phyloP scores from a whole-genome alignment of 495 filamentous ascomycete genomes.

The Penicillium verhagenii region DNA sequence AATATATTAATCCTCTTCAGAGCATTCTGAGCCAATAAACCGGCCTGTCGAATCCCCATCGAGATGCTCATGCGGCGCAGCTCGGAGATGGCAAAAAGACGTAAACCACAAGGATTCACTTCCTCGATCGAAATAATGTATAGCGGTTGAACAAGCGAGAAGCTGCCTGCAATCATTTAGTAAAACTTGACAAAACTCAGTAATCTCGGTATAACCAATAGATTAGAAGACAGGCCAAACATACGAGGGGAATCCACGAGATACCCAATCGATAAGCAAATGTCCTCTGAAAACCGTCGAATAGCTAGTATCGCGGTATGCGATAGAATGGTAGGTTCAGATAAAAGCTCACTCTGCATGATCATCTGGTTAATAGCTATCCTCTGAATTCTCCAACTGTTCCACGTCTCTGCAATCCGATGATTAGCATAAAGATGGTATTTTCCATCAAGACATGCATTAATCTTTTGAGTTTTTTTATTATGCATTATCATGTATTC shows the following conservation, averaged over 20 bases:
- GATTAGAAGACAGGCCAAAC: not conserved
- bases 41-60: not conserved
- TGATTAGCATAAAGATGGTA: not conserved
- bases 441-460: not conserved
- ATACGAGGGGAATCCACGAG: not conserved
- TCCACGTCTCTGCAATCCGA: not conserved
- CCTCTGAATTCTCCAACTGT: not conserved
- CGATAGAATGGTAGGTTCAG: not conserved
- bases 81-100: not conserved
- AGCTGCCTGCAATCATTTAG: not conserved
- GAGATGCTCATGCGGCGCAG: not conserved
- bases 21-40: not conserved
- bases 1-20: not conserved
- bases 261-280: not conserved
- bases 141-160: not conserved
- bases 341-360: not conserved
- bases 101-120: not conserved
- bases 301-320: not conserved
- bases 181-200: not conserved
- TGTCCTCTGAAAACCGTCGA: not conserved
- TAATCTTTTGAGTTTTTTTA: not conserved
- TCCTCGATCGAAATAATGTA: not conserved
- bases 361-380: too few relatives aligned
- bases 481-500: not conserved
- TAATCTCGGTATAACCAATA: not conserved